These are phyloP conservation scores for Coelastrella sp. DNA, from an alignment of 139 green algal genomes.

Conservation along the genomic window DNA sequence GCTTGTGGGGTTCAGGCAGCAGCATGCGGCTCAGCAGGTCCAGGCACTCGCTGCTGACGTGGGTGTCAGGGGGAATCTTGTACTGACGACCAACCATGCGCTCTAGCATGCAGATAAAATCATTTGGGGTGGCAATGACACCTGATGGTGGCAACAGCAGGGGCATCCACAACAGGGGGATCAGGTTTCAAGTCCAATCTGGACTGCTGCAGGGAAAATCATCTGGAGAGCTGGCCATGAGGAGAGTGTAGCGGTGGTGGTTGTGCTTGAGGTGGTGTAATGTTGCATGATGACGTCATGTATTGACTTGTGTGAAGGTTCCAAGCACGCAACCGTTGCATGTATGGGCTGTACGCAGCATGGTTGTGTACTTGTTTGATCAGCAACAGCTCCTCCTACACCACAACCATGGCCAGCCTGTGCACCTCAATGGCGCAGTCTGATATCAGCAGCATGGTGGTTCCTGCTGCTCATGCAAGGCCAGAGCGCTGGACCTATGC, in stretches of 20 bases:
- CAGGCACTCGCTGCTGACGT: constrained; percentile 72
- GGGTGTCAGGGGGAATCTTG: constrained; percentile 71
- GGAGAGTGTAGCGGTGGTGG: no score
- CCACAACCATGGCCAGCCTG: no score
- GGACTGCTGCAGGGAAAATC: neutral
- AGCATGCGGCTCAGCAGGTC: constrained; percentile 81
- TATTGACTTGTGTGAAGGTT: no score
- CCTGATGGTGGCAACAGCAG: constrained; percentile 8
- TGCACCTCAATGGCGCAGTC: no score
- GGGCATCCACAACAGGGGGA: neutral
- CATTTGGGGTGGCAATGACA: constrained; percentile 1
- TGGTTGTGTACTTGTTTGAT: no score
- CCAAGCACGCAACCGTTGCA: no score
- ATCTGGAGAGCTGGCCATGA: no score
- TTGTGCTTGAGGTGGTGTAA: no score
- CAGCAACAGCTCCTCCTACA: no score
- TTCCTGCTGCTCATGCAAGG: neutral
- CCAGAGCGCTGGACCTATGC: neutral
- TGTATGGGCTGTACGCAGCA: no score
- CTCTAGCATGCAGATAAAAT: constrained; percentile 55
- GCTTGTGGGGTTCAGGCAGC: constrained; percentile 76
- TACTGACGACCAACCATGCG: constrained; percentile 90
- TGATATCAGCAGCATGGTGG: no score
- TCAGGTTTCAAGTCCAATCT: neutral
- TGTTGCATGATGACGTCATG: no score